Conservation (phyloP, 768 basidiomycete species). For the Heimioporus sp. region DNA sequence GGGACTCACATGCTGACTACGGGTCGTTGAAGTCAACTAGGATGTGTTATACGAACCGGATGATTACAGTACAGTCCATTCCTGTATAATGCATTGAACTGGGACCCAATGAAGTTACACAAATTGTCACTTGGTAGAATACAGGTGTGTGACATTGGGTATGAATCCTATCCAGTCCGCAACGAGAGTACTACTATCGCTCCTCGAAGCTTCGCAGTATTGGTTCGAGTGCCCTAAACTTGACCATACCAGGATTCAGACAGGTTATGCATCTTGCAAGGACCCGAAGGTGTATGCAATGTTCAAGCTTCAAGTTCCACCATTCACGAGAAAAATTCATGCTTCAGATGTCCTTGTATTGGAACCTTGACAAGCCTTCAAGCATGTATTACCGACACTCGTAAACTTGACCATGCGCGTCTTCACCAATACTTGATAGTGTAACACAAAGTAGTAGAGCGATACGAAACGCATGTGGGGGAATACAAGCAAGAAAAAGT, state of each 20-base stretch:
- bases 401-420: constrained; percentile 36
- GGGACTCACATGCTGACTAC: too few species aligned
- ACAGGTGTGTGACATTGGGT: too few species aligned
- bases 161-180: constrained; percentile 3
- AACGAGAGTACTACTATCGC: too few species aligned
- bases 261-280: neutral
- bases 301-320: constrained; percentile 1
- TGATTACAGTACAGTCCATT: too few species aligned
- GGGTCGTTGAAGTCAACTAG: too few species aligned
- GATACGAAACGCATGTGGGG: constrained; percentile 37
- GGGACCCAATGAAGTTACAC: too few species aligned
- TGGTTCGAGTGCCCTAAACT: constrained; percentile 14
- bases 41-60: too few species aligned
- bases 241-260: constrained; percentile 24
- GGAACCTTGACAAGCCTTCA: constrained; percentile 29
- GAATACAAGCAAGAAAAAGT: constrained; percentile 49
- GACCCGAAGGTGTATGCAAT: constrained; percentile 6
- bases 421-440: constrained; percentile 39
- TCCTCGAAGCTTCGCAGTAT: neutral
- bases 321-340: constrained; percentile 15
- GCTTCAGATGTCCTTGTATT: constrained; percentile 11
- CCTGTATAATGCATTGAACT: too few species aligned
- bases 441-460: constrained; percentile 48
- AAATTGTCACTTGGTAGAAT: too few species aligned
- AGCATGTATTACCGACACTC: constrained; percentile 36